Percentiles rank a stretch among this genome's conserved stretches.
Conservation (phyloP, 495 filamentous ascomycete species). For the Hypoxylon lienhwacheense region DNA sequence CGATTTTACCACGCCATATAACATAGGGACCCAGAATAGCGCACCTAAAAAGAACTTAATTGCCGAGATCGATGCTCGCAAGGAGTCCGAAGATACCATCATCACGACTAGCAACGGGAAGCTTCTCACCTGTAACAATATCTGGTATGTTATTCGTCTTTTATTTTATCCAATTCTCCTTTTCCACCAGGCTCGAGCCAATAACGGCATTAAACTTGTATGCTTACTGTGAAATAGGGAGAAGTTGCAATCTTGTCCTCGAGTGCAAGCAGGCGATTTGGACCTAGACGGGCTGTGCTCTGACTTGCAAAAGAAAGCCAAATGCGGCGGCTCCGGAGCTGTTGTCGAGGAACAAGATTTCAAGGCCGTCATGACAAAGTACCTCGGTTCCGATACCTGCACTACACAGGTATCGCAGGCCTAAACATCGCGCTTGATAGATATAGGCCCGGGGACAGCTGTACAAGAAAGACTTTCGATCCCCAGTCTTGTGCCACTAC, state of each 20-base stretch:
- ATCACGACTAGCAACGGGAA: slow-evolving; percentile 53
- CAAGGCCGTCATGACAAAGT: slow-evolving; percentile 71
- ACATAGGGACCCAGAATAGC: slow-evolving; percentile 51
- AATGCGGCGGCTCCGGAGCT: slow-evolving; percentile 90
- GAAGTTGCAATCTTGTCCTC: slow-evolving; percentile 82
- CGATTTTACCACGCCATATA: slow-evolving; percentile 76
- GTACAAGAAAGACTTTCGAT: neutral
- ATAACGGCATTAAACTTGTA: slow-evolving; percentile 12
- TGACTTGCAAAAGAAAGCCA: slow-evolving; percentile 93
- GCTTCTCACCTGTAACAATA: slow-evolving; percentile 82
- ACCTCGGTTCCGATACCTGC: slow-evolving; percentile 40
- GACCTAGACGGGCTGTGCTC: slow-evolving; percentile 92
- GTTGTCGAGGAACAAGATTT: slow-evolving; percentile 90
- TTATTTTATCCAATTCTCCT: neutral
- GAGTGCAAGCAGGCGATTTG: slow-evolving; percentile 82
- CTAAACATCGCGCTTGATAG: no score
- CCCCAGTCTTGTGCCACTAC: slow-evolving; percentile 26
- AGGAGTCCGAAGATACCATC: slow-evolving; percentile 69
- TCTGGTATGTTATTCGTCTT: slow-evolving; percentile 82
- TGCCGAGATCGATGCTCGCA: slow-evolving; percentile 70
- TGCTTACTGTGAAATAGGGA: slow-evolving; percentile 62
- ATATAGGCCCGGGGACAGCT: no score
- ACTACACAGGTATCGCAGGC: no score
- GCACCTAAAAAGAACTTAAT: slow-evolving; percentile 68
- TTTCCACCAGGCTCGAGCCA: slow-evolving; percentile 10